Evolutionary conservation across 148 eudicot species (phyloP).

Genomic region (Bassia scoparia): DNA sequence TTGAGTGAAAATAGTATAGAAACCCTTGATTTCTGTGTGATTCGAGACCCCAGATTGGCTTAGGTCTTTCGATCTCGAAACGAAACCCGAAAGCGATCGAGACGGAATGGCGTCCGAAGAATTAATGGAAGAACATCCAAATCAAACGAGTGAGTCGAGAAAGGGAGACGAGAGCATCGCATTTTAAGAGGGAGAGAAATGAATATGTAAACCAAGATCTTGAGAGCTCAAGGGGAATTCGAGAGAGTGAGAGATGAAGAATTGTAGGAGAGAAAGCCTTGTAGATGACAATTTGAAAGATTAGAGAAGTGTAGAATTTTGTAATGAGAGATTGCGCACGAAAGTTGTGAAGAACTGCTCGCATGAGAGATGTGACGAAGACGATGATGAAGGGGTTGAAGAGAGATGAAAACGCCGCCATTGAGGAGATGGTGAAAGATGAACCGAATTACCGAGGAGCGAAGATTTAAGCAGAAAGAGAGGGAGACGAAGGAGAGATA

Average conservation of each 20-base stretch:
- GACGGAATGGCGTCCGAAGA: slow-evolving; percentile 9
- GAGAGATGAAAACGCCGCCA: neutral
- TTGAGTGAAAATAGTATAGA: slow-evolving; percentile 52
- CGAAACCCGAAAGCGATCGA: slow-evolving; percentile 30
- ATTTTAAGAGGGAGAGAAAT: neutral
- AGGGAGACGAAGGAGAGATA: slow-evolving; percentile 7
- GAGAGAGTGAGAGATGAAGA: slow-evolving; percentile 15
- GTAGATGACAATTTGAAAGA: slow-evolving; percentile 59
- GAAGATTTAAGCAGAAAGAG: slow-evolving; percentile 3
- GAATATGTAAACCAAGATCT: slow-evolving; percentile 19
- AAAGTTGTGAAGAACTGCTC: slow-evolving; percentile 1
- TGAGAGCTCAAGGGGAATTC: slow-evolving; percentile 12
- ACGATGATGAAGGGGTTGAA: neutral
- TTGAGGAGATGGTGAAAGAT: slow-evolving; percentile 7
- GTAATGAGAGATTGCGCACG: slow-evolving; percentile 16
- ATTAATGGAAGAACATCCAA: slow-evolving; percentile 52
- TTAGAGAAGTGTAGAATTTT: slow-evolving; percentile 46
- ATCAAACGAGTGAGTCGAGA: slow-evolving; percentile 40
- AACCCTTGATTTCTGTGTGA: slow-evolving; percentile 58
- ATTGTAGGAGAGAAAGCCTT: slow-evolving; percentile 43
- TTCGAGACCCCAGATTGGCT: slow-evolving; percentile 68
- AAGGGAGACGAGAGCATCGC: slow-evolving; percentile 25
- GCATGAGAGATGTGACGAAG: neutral
- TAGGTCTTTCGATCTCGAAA: slow-evolving; percentile 43
- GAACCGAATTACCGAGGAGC: slow-evolving; percentile 1